These are phyloP conservation scores for Tylopilus subfusipes DNA, from an alignment of 768 basidiomycete species.

Conservation along the genomic window DNA sequence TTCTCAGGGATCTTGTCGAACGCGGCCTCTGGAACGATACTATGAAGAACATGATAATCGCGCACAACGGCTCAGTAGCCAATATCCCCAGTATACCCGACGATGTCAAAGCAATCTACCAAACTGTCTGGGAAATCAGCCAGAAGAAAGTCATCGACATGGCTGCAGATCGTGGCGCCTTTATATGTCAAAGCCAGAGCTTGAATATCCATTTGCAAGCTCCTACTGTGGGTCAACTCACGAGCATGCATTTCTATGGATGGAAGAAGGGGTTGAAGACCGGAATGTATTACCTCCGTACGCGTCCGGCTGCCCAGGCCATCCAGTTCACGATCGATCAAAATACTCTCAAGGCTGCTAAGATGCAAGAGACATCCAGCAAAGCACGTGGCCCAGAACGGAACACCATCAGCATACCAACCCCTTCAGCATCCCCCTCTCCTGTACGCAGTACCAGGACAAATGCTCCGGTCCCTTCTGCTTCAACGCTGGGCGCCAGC, in stretches of 20 bases:
- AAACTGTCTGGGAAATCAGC: slow-evolving; percentile 99
- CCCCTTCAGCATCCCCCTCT: slow-evolving; percentile 26
- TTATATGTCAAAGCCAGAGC: slow-evolving; percentile 94
- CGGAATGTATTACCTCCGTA: slow-evolving; percentile 97
- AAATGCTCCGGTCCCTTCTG: slow-evolving; percentile 29
- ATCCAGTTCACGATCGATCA: slow-evolving; percentile 98
- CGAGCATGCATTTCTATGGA: slow-evolving; percentile 98
- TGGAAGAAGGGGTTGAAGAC: slow-evolving; percentile 99
- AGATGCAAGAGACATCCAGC: slow-evolving; percentile 22
- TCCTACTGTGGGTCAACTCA: slow-evolving; percentile 88
- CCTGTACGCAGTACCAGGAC: slow-evolving; percentile 30
- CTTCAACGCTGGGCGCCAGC: slow-evolving; percentile 13
- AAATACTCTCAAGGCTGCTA: slow-evolving; percentile 61
- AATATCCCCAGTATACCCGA: slow-evolving; percentile 86
- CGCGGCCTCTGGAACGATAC: slow-evolving; percentile 94
- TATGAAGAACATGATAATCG: slow-evolving; percentile 99
- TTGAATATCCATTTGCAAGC: slow-evolving; percentile 90
- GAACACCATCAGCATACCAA: slow-evolving; percentile 17
- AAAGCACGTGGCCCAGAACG: slow-evolving; percentile 16
- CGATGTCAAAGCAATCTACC: slow-evolving; percentile 96
- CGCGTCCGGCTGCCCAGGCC: slow-evolving; percentile 90
- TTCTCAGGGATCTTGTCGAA: slow-evolving; percentile 96
- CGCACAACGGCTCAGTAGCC: slow-evolving; percentile 87
- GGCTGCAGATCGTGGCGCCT: slow-evolving; percentile 97
- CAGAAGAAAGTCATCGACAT: slow-evolving; percentile 99